Base-by-base conservation (phyloP, 179 eudicot species). In the Gypsophila paniculata region DNA sequence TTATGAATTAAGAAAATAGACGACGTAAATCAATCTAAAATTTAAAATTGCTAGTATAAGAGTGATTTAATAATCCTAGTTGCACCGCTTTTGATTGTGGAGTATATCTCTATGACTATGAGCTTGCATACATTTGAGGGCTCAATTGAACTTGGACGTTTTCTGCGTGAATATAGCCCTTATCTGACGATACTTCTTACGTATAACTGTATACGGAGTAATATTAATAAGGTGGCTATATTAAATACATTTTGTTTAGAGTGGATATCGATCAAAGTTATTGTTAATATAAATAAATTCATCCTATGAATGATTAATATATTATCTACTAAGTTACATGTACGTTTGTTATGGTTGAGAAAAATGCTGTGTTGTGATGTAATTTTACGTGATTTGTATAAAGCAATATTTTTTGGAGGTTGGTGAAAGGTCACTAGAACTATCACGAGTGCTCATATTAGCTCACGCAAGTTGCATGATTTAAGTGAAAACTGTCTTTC, bases 181-280 rank as follows among this genome's bases (percentile, higher is more conserved):
- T 32, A 44, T 44, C 18, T 66, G 70, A 66, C 58, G 22, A 62
- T 17, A 62, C 66, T 22, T 32, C 65, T 61, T 61, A 61, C 21
- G 65, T 61, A 6, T 39, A 5, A 39, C 44, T 6, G 34, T 29
- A 29, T n/a, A 29, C 4, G 4, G 1, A 29, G 34, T 29, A 29
- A 29, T 29, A n/a, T n/a, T n/a, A 29, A 29, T 61, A 13, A 8
- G 19, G 0, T 61, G 18, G 2, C 18, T 34, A 10, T 62, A 34
- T 17, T 17, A 32, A 60, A 60, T 60, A 60, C 42, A 60, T 6
- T 60, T 29, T 6, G 19, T 29, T 29, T 26, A 26, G 39, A 1
- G 8, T 39, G 18, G 64, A 60, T 60, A 29, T n/a, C n/a, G n/a
- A n/a, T n/a, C n/a, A n/a, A n/a, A n/a, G n/a, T n/a, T n/a, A n/a